Conservation (phyloP, 2,329 filamentous ascomycete genomes). For the Helotiales sp. region DNA sequence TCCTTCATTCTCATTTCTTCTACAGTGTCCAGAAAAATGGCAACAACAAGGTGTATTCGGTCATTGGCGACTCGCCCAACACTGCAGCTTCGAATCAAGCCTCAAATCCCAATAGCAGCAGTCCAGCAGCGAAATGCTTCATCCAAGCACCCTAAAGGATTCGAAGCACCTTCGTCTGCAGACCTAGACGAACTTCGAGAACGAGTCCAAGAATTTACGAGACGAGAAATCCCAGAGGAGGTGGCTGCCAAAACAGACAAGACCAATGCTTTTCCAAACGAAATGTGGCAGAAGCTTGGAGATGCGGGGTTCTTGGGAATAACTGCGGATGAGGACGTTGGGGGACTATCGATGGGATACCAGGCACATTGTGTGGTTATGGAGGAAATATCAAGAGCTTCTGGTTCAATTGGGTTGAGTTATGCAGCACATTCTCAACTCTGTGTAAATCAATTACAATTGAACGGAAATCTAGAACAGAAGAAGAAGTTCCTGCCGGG, state of each 20-base stretch:
- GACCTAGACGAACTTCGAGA: conserved; percentile 59
- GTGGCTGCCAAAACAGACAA: conserved; percentile 83
- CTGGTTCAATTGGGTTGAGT: conserved; percentile 81
- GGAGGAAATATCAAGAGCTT: conserved; percentile 91
- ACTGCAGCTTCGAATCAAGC: conserved; percentile 34
- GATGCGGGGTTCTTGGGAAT: conserved; percentile 91
- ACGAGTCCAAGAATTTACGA: conserved; percentile 74
- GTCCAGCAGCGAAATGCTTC: conserved; percentile 58
- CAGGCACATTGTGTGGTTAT: conserved; percentile 95
- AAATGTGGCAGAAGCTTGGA: conserved; percentile 94
- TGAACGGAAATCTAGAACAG: conserved; percentile 82
- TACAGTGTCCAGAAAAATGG: conserved; percentile 32
- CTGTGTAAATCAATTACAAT: conserved; percentile 93
- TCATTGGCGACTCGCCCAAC: conserved; percentile 31
- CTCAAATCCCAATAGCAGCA: conserved; percentile 38
- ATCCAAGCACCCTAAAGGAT: conserved; percentile 69
- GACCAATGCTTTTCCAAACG: conserved; percentile 83
- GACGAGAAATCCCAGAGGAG: conserved; percentile 84
- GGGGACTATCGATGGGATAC: conserved; percentile 90
- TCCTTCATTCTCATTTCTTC: neutral
- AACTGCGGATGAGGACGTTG: conserved; percentile 90
- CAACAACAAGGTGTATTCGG: conserved; percentile 35
- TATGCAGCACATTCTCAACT: conserved; percentile 97
- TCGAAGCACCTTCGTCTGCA: conserved; percentile 57
- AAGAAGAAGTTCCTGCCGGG: conserved; percentile 81